Evolutionary conservation across 768 basidiomycete genomes (phyloP).

Genomic region (Podaxis sp.): DNA sequence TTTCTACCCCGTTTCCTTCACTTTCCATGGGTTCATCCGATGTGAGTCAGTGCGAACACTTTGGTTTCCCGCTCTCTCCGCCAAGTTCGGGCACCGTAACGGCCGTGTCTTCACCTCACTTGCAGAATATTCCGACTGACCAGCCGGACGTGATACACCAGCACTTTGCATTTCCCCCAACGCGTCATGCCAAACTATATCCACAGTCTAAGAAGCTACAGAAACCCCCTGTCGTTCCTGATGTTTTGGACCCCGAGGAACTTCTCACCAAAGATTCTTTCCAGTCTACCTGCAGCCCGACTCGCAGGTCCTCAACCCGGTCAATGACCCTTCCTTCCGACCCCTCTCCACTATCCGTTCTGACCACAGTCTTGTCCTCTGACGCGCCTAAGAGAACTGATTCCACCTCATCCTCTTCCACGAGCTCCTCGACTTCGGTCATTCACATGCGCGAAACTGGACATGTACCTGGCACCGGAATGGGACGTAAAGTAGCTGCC

Average conservation of each 20-base stretch:
- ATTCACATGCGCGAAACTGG: slow-evolving; percentile 29
- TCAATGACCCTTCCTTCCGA: slow-evolving; percentile 38
- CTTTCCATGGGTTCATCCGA: slow-evolving; percentile 25
- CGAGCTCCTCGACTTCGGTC: slow-evolving; percentile 25
- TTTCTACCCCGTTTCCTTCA: background rate
- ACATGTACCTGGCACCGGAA: slow-evolving; percentile 42
- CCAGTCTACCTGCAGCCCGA: slow-evolving; percentile 23
- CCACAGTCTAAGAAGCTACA: slow-evolving; percentile 4
- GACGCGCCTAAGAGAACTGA: slow-evolving; percentile 29
- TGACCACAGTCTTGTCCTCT: slow-evolving; percentile 35
- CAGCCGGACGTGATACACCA: slow-evolving; percentile 26
- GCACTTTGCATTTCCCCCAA: slow-evolving; percentile 4
- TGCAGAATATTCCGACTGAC: slow-evolving; percentile 25
- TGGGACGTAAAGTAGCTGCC: slow-evolving; percentile 82
- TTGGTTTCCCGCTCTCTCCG: slow-evolving; percentile 47
- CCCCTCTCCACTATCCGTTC: slow-evolving; percentile 29
- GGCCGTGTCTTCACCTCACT: slow-evolving; percentile 38
- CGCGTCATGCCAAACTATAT: slow-evolving; percentile 1
- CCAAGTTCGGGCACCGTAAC: slow-evolving; percentile 43
- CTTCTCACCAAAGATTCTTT: slow-evolving; percentile 3
- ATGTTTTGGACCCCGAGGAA: slow-evolving; percentile 9
- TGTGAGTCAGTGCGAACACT: slow-evolving; percentile 26
- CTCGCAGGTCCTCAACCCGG: slow-evolving; percentile 31
- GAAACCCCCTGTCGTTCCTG: slow-evolving; percentile 15
- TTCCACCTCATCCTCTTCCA: slow-evolving; percentile 35